Base-by-base conservation (phyloP, 2,329 filamentous ascomycete genomes). In the Talaromyces atroroseus region DNA sequence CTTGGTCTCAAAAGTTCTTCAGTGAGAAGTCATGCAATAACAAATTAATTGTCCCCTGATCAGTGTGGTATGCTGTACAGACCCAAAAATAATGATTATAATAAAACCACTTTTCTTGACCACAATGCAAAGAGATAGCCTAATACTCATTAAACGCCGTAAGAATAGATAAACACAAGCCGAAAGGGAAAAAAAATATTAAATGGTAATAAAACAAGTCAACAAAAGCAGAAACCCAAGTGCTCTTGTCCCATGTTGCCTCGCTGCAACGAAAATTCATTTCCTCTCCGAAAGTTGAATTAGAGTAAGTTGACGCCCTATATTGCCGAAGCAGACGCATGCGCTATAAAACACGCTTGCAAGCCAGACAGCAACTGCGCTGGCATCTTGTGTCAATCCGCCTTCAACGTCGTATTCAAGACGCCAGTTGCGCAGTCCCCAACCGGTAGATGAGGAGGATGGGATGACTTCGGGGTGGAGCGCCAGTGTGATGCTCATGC, bases 281-380 rank as follows among this genome's bases (percentile, higher is more conserved):
- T 38, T 40, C 36, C 29, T 49, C 32, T 54, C 46, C n/a, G 24
- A 38, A 5, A 49, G 20, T 16, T 36, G 48, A 44, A 46, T 24
- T 61, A 83, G 73, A n/a, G 86, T 85, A 61, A 97, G 74, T 60
- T 89, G 81, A 60, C 94, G 80, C 12, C 94, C 94, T 67, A 99
- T 90, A 68, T 96, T 97, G 11, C 94, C 94, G 78, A 99, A 96
- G 73, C 92, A 96, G 10, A 97, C 84, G 64, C 90, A 91, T 66
- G 90, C 95, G 74, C 94, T 96, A 70, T 96, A 99, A 51, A 99
- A 75, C 24, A 97, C 91, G 67, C 90, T 96, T 23, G 92, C 80
- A 66, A 96, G 87, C 92, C 94, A 99, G 4, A 91, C 89, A 12
- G 85, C 86, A 18, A 88, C 57, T 81, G 81, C 58, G 82, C 76